Conservation (phyloP, 305 asterid genomes). For the Fraxinus latifolia region DNA sequence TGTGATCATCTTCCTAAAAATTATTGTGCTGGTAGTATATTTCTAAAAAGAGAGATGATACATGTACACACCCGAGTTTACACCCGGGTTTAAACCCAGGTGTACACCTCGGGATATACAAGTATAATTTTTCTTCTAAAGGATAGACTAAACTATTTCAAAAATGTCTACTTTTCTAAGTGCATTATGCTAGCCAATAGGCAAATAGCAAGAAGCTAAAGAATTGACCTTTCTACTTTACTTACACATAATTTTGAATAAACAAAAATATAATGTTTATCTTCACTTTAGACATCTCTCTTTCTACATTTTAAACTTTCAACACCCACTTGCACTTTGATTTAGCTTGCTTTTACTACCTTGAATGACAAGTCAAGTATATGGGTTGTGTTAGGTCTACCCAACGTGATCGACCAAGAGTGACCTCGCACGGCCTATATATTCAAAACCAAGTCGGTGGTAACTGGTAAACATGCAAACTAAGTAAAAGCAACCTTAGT, state of each 20-base stretch:
- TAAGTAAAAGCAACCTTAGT: not conserved
- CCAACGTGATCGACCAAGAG: not conserved
- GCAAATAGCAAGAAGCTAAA: not conserved
- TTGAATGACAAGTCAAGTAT: not conserved
- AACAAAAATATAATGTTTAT: not conserved
- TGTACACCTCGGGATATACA: too few species aligned
- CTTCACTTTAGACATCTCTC: not conserved
- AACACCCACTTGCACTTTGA: not conserved
- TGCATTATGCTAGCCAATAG: not conserved
- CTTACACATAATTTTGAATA: not conserved
- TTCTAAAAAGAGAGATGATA: too few species aligned
- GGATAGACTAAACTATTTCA: constrained; percentile 1
- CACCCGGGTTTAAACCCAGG: too few species aligned
- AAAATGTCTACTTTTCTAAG: not conserved
- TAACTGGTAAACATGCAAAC: not conserved
- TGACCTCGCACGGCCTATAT: not conserved
- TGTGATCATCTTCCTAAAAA: not conserved
- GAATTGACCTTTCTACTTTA: not conserved
- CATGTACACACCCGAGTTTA: too few species aligned
- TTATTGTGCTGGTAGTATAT: constrained; percentile 8
- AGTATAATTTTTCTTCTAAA: too few species aligned
- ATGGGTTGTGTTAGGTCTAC: not conserved
- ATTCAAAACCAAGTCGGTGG: not conserved
- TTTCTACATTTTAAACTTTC: too few species aligned
- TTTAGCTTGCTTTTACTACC: not conserved